Percentiles rank a stretch among this genome's conserved stretches.
These are phyloP conservation scores for Herpetospermum pedunculosum DNA, from an alignment of 306 rosid genomes.

Conservation along the genomic window DNA sequence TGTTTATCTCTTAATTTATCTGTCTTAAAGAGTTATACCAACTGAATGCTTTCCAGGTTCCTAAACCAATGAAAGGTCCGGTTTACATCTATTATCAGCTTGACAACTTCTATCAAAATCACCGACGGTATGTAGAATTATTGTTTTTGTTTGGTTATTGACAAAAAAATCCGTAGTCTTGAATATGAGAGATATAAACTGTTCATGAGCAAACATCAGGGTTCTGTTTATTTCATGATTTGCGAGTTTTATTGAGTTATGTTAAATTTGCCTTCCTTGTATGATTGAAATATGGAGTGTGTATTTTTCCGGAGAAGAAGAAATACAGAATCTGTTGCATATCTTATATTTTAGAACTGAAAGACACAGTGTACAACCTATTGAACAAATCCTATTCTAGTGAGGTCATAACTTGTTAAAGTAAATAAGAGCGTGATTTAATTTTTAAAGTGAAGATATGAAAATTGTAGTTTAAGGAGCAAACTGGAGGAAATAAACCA, in stretches of 20 bases:
- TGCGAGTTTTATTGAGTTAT: neutral
- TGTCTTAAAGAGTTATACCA: neutral
- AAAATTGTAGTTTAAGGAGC: neutral
- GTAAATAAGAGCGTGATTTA: neutral
- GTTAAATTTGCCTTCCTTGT: neutral
- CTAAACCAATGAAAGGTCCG: constrained; percentile 57
- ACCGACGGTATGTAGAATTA: constrained; percentile 45
- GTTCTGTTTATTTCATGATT: neutral
- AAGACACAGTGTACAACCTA: neutral
- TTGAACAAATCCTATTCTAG: neutral
- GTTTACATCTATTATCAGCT: constrained; percentile 75
- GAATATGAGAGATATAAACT: neutral
- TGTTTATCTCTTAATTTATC: neutral
- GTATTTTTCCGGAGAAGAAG: neutral
- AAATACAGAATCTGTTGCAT: neutral
- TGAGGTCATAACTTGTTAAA: neutral
- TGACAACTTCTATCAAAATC: constrained; percentile 72
- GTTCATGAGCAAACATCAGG: neutral
- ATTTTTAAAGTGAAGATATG: neutral
- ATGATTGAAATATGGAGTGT: neutral
- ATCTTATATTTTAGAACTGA: neutral
- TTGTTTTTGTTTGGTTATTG: neutral
- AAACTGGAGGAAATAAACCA: neutral
- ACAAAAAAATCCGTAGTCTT: neutral
- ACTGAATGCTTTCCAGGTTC: constrained; percentile 41